Base-by-base conservation (phyloP, 2,329 filamentous ascomycete species). In the Pyrenophora graminea region DNA sequence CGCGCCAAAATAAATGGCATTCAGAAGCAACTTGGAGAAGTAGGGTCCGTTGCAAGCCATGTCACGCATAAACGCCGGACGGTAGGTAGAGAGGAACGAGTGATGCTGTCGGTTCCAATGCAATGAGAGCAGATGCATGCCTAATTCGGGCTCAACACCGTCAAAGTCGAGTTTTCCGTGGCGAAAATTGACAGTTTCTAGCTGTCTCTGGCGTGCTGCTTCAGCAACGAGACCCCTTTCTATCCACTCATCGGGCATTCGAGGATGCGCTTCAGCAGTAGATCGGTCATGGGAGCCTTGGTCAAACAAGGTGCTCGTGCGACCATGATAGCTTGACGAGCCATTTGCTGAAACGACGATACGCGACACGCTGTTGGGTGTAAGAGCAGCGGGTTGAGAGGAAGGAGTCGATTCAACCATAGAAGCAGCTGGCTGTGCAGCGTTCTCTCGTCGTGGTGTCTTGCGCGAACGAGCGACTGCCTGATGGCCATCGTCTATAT, bases 101-200 rank as follows among this genome's bases (percentile, higher is more conserved):
- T 80, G 75, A 51, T 82, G 79, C 52, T 82, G 80, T 4, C 80
- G 76, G 58, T 80, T 82, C 79, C 79, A 82, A 46, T 82, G 78
- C 0, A 83, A 62, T 2, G 73, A 73, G 0, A 83, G 67, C 4
- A 84, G 63, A 43, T 83, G 78, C 69, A 81, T 77, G 3, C 75
- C 81, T 6, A 83, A 59, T 10, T 82, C 77, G 0, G 80, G 76
- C 27, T 80, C 76, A 1, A 83, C 75, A 1, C 80, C 81, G 57
- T 84, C 81, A 61, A 85, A 83, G 58, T 84, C 80, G 3, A 83
- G 72, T 45, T 76, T 76, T 1, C 73, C 75, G 13, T 74, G 66
- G 4, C 72, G 67, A 34, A 77, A 72, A 53, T 82, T 78, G 47
- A 82, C 67, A 0, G 73, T 70, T 48, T 83, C 81, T 8, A 82